phyloP scores from a whole-genome alignment of 768 basidiomycete genomes.

The Podaxis sp. region DNA sequence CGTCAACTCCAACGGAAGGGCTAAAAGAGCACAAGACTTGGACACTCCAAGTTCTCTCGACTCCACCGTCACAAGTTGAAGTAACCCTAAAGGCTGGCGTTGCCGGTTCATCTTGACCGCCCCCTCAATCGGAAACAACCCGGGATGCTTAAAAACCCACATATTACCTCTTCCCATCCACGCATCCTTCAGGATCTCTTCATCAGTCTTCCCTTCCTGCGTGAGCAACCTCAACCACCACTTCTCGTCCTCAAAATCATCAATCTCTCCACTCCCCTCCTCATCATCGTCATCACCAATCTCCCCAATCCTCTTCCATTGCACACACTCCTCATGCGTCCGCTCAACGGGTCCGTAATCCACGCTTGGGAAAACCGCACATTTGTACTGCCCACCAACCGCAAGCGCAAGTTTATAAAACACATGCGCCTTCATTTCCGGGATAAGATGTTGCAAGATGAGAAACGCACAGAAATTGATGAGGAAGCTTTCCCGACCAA shows the following conservation, averaged over 20 bases:
- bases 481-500: background rate
- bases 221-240: constrained; percentile 6
- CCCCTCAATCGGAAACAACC: background rate
- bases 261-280: background rate
- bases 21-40: background rate
- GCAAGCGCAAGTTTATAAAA: background rate
- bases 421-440: background rate
- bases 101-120: background rate
- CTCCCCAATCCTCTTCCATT: background rate
- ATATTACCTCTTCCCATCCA: constrained; percentile 10
- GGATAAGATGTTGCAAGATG: constrained; percentile 5
- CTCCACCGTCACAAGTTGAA: background rate
- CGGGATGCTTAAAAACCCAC: constrained; percentile 10
- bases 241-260: background rate
- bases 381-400: background rate
- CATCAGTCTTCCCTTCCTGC: constrained; percentile 1
- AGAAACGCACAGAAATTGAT: constrained; percentile 3
- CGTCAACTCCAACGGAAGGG: background rate
- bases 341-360: constrained; percentile 5
- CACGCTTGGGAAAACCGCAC: background rate
- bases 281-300: background rate
- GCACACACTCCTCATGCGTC: background rate
- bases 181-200: constrained; percentile 5
- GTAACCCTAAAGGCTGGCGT: background rate
- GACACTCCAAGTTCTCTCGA: background rate